Percentiles rank a stretch among this genome's conserved stretches.
Conservation (phyloP, 1,284 basidiomycete genomes). For the Cutaneotrichosporon mucoides region DNA sequence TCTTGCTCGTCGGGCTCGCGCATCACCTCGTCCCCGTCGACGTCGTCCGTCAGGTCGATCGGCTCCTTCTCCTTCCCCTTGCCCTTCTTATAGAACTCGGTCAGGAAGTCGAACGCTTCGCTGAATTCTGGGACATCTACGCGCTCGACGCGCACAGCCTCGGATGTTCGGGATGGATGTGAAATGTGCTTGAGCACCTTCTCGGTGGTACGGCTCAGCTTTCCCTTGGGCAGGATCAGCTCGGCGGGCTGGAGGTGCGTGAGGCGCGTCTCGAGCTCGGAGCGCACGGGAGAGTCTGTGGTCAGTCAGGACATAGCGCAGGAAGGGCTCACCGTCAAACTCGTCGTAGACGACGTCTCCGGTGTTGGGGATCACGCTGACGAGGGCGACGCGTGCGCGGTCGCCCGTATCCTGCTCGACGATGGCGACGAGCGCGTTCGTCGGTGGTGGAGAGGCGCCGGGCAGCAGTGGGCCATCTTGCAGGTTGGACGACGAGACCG, state of each 20-base stretch:
- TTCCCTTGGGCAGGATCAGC: constrained; percentile 62
- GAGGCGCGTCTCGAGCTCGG: constrained; percentile 79
- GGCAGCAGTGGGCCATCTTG: constrained; percentile 34
- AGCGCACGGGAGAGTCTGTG: constrained; percentile 70
- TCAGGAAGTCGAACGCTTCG: constrained; percentile 68
- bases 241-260: constrained; percentile 80
- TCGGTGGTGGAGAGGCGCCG: constrained; percentile 37
- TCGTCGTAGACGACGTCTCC: constrained; percentile 91
- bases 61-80: constrained; percentile 9
- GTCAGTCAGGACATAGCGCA: background rate
- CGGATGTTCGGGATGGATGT: constrained; percentile 43
- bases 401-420: constrained; percentile 63
- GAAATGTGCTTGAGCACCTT: constrained; percentile 71
- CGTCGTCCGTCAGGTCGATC: constrained; percentile 29
- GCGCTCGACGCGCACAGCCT: constrained; percentile 58
- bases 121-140: constrained; percentile 61
- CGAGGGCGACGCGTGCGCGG: constrained; percentile 64
- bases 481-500: constrained; percentile 34
- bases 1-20: background rate
- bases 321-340: constrained; percentile 61
- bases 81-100: constrained; percentile 60
- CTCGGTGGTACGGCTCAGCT: constrained; percentile 67
- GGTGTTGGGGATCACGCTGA: constrained; percentile 77
- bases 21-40: constrained; percentile 16
- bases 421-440: constrained; percentile 53